Base-by-base conservation (phyloP, 495 filamentous ascomycete species). In the Aspergillus cavernicola region DNA sequence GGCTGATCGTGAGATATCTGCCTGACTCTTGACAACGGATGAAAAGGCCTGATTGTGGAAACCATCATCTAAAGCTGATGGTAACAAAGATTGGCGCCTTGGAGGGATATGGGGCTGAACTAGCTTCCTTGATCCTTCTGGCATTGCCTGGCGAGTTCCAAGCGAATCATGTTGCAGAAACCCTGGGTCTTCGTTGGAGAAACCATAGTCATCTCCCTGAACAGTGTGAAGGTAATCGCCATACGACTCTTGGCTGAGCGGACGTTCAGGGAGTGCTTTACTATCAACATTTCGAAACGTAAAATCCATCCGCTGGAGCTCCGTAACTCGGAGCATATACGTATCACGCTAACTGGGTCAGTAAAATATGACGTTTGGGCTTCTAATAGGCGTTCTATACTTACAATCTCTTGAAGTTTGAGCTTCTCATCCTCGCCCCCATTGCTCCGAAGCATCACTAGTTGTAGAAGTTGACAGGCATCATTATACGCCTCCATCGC, bases 401-500 rank as follows among this genome's bases (percentile, higher is more conserved):
- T 79, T 76, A 96, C 90, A 70, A 98, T 96, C 38, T 85, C 82
- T 64, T 91, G 87, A 39, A 98, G 72, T 68, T 96, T 97, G 49
- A 79, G 74, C 64, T 81, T 85, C 65, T 97, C 90, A 40, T 80
- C 77, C n/a, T 92, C 87, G 24, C 88, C 85, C 6, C 82, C 86
- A 26, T 85, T 82, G 56, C 88, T 95, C 57, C 88, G 81, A 24
- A 80, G 65, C 81, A 97, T 87, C n/a, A 97, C 92, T 57, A 90
- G 79, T 58, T 90, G 85, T 22, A 98, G 72, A 57, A 97, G 71
- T 19, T 80, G 75, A 60, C 95, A 96, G 5, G 92, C 92, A 70
- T 97, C 95, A 15, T 76, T 78, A 64, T 98, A 98, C 20, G 93
- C 91, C 60, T 89, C 82, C 73, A 93, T 86, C 24, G 93, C 93